Conservation (phyloP, 768 basidiomycete genomes). For the Termitomyces sp. region DNA sequence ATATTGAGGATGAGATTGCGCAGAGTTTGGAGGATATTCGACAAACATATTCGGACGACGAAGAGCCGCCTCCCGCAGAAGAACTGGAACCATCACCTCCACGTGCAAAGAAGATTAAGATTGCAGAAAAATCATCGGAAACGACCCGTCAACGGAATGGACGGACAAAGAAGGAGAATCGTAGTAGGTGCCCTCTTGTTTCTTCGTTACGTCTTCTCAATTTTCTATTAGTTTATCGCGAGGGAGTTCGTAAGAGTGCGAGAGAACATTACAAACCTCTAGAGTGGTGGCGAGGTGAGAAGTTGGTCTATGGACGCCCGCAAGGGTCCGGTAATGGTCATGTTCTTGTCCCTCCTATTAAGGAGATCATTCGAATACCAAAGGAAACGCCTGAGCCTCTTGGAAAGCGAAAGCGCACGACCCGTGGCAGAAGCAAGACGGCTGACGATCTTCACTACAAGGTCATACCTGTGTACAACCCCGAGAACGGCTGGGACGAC, state of each 20-base stretch:
- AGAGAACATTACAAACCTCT: slow-evolving; percentile 71
- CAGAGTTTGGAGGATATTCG: slow-evolving; percentile 33
- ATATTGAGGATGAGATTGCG: slow-evolving; percentile 39
- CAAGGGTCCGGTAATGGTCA: slow-evolving; percentile 33
- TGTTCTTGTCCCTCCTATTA: slow-evolving; percentile 55
- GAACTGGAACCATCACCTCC: slow-evolving; percentile 23
- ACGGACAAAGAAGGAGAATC: slow-evolving; percentile 36
- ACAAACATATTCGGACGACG: slow-evolving; percentile 24
- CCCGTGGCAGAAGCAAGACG: slow-evolving; percentile 46
- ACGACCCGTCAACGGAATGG: slow-evolving; percentile 17
- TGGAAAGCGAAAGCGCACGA: slow-evolving; percentile 30
- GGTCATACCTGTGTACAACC: slow-evolving; percentile 31
- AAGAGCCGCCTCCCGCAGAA: slow-evolving; percentile 25
- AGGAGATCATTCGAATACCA: slow-evolving; percentile 51
- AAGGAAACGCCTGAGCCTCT: slow-evolving; percentile 32
- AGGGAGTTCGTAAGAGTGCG: slow-evolving; percentile 65
- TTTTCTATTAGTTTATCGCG: slow-evolving; percentile 25
- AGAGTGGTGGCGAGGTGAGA: slow-evolving; percentile 92
- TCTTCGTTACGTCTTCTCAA: not conserved
- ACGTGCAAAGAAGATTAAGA: slow-evolving; percentile 32
- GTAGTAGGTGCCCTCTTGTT: slow-evolving; percentile 20
- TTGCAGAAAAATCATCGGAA: slow-evolving; percentile 19
- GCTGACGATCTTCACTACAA: slow-evolving; percentile 34
- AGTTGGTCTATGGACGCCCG: slow-evolving; percentile 70
- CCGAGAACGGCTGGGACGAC: slow-evolving; percentile 85